These are phyloP conservation scores for Phytophthora melonis DNA, from an alignment of 352 stramenopile genomes.

Conservation along the genomic window DNA sequence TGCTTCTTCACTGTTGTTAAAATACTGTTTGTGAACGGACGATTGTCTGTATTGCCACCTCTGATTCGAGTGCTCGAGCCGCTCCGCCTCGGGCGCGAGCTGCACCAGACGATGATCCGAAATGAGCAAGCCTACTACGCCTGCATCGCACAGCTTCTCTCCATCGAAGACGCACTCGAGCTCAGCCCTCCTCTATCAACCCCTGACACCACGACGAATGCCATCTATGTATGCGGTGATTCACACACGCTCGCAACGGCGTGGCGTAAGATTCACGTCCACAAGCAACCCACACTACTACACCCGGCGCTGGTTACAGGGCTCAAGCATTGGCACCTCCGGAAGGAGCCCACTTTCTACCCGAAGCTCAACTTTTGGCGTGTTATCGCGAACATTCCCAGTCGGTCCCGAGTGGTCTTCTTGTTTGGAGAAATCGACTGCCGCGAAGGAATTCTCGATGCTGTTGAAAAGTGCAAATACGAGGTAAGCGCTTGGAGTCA, in stretches of 20 bases:
- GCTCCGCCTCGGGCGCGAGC: constrained; percentile 56
- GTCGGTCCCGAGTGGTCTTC: constrained; percentile 83
- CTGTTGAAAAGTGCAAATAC: constrained; percentile 91
- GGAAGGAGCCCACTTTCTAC: constrained; percentile 90
- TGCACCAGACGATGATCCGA: constrained; percentile 86
- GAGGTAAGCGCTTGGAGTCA: constrained; percentile 46
- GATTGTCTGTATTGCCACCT: constrained; percentile 51
- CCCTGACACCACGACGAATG: constrained; percentile 1
- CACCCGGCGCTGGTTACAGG: constrained; percentile 90
- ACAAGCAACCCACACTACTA: constrained; percentile 30
- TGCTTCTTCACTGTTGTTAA: constrained; percentile 88
- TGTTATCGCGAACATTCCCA: constrained; percentile 64
- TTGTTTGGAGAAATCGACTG: constrained; percentile 97
- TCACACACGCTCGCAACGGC: constrained; percentile 92
- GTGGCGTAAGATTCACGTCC: constrained; percentile 74
- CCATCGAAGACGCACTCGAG: constrained; percentile 39
- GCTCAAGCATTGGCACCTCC: constrained; percentile 95
- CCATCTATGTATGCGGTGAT: constrained; percentile 92
- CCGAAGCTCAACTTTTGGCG: constrained; percentile 93
- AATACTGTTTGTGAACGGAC: constrained; percentile 82
- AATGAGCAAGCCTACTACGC: constrained; percentile 92
- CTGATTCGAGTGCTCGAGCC: constrained; percentile 76
- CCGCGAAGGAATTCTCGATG: constrained; percentile 91
- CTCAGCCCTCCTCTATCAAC: neutral
- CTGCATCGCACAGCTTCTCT: constrained; percentile 87